Percentiles rank a stretch among this genome's conserved stretches.
phyloP scores from a whole-genome alignment of 2,329 filamentous ascomycete genomes.

The Coniochaeta hoffmannii region DNA sequence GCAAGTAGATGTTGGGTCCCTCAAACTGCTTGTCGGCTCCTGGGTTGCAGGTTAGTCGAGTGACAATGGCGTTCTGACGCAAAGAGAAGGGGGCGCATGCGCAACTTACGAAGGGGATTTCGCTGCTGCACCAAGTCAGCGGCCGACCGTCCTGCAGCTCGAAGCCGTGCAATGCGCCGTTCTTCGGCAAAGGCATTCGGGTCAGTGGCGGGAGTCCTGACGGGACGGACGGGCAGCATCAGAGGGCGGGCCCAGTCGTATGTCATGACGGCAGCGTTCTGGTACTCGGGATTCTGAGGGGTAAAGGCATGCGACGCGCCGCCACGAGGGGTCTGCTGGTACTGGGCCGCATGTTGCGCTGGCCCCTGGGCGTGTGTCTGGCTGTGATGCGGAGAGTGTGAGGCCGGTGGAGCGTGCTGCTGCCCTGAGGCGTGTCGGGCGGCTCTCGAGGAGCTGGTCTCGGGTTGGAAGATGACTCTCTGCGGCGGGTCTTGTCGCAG shows the following conservation, averaged over 20 bases:
- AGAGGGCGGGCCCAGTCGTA: slow-evolving; percentile 59
- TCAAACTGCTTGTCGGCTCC: slow-evolving; percentile 32
- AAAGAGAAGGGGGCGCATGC: neutral
- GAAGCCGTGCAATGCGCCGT: slow-evolving; percentile 35
- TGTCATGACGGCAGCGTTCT: slow-evolving; percentile 53
- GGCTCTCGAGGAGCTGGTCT: slow-evolving; percentile 58
- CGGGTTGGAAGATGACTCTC: slow-evolving; percentile 77
- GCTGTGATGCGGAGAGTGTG: slow-evolving; percentile 16
- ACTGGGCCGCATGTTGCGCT: neutral
- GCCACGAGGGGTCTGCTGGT: slow-evolving; percentile 21
- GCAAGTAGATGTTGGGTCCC: slow-evolving; percentile 84
- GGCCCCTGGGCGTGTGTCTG: slow-evolving; percentile 12
- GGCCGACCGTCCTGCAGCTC: slow-evolving; percentile 34
- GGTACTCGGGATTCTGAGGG: slow-evolving; percentile 47
- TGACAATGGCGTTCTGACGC: neutral
- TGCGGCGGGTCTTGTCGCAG: slow-evolving; percentile 79
- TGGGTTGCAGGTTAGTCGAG: slow-evolving; percentile 14
- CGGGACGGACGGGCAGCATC: slow-evolving; percentile 62
- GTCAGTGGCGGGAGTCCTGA: slow-evolving; percentile 68
- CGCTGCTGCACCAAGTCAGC: slow-evolving; percentile 19
- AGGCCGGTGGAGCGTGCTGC: slow-evolving; percentile 20
- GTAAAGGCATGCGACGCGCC: slow-evolving; percentile 41
- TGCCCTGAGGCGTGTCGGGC: slow-evolving; percentile 50
- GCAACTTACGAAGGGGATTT: neutral
- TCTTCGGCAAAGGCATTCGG: slow-evolving; percentile 58